Conservation (phyloP, 1,139 yeast genomes). For the Hanseniaspora sp. region DNA sequence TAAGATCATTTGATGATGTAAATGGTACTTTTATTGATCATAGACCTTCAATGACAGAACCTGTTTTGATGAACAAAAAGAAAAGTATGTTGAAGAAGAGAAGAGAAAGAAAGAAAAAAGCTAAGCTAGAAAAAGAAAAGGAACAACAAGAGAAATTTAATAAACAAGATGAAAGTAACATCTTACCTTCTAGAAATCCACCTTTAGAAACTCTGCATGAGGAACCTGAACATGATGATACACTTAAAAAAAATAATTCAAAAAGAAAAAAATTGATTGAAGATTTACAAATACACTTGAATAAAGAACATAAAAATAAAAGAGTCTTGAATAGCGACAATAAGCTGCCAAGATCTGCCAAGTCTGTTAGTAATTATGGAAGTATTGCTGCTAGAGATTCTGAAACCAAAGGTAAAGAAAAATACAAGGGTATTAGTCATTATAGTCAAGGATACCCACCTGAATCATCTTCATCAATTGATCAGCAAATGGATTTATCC, state of each 20-base stretch:
- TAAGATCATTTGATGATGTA: slow-evolving; percentile 17
- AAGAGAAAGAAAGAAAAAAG: slow-evolving; percentile 17
- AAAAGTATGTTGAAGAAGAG: slow-evolving; percentile 16
- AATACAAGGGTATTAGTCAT: slow-evolving; percentile 14
- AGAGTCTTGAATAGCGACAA: neutral
- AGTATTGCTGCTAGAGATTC: slow-evolving; percentile 27
- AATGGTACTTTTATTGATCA: slow-evolving; percentile 27
- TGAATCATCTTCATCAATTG: slow-evolving; percentile 16
- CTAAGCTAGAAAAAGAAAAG: slow-evolving; percentile 14
- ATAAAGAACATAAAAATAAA: slow-evolving; percentile 11
- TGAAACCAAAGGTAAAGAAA: slow-evolving; percentile 19
- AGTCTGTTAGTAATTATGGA: slow-evolving; percentile 22
- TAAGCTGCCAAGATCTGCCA: neutral
- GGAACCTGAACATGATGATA: slow-evolving; percentile 2
- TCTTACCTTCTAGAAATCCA: neutral
- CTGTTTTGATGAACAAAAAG: slow-evolving; percentile 18
- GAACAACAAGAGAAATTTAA: slow-evolving; percentile 2
- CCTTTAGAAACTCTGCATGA: slow-evolving; percentile 12
- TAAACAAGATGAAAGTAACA: neutral
- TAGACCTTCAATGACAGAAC: slow-evolving; percentile 23
- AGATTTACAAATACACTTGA: slow-evolving; percentile 14
- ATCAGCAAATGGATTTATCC: slow-evolving; percentile 16
- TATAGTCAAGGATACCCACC: slow-evolving; percentile 15
- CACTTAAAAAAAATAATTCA: neutral
- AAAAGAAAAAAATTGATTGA: slow-evolving; percentile 8